Evolutionary conservation across 75 land plant species (phyloP), one percentile per base, ranked within the genome.

Genomic region (Pseudotsuga menziesii): DNA sequence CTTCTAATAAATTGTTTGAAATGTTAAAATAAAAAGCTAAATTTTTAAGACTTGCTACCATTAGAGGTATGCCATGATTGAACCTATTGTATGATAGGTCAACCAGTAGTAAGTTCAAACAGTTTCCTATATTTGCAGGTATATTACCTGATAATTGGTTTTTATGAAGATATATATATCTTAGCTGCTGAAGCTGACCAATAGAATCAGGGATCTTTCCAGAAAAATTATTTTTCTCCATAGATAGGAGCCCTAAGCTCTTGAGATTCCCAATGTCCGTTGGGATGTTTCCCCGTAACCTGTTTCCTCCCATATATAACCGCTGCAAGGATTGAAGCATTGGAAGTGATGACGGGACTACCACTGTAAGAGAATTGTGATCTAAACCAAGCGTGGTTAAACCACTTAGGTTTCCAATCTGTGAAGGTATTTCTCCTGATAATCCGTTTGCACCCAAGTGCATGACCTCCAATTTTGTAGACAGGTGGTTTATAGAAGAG

Each of bases 301-400:
- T 79, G 58, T 81, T 78, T 73, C 55, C 32, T 41, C 67, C 73
- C 80, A 81, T 44, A 26, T 78, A 5, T 72, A 81, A 61, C 22
- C 66, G 48, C 55, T 78, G 35, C 81, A 81, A 78, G 4, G 44
- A 56, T 20, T 8, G n/a, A 48, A 62, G 70, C 16, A 27, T 54
- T 12, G 74, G 9, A 19, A 57, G 58, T 14, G 58, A 15, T 14
- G 58, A 57, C 3, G 58, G 17, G 14, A 57, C 17, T 15, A 15
- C 17, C 58, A 13, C 58, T 15, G 19, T 57, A 19, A 57, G 17
- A 57, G 0, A 19, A 4, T 57, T 57, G 58, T 19, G 14, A 15
- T 3, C 3, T 9, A 57, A 57, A 57, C 17, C 58, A 0, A 57
- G 0, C 58, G 3, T 9, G 0, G 58, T 57, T 19, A 57, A 60